phyloP scores from a whole-genome alignment of 78 protist genomes.

The Salpingoeca rosetta region DNA sequence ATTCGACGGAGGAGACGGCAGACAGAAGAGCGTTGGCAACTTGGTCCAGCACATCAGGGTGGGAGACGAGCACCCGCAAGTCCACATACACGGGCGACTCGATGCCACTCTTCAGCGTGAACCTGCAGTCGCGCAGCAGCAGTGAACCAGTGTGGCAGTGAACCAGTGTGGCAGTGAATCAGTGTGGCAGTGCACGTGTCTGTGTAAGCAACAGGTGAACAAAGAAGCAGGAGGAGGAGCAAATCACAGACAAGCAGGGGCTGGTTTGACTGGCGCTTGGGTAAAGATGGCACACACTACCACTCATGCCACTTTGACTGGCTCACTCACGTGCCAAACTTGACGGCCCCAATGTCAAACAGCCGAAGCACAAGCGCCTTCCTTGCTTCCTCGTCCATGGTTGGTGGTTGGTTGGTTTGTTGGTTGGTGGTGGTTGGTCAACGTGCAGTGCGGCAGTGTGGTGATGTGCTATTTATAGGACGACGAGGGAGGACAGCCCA shows the following conservation, averaged over 20 bases:
- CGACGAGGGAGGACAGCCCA: no score
- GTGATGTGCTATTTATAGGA: no score
- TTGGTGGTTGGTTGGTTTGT: no score
- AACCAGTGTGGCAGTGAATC: no score
- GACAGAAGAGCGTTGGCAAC: slow-evolving; percentile 41
- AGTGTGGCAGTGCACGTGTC: no score
- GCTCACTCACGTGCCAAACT: neutral
- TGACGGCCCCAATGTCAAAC: neutral
- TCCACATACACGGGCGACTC: slow-evolving; percentile 70
- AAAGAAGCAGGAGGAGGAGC: neutral
- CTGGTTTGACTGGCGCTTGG: neutral
- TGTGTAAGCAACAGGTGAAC: no score
- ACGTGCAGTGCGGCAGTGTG: no score
- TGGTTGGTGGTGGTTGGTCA: no score
- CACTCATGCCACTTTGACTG: no score
- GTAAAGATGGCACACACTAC: neutral
- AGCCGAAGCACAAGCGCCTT: neutral
- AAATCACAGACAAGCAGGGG: neutral
- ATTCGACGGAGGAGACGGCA: neutral
- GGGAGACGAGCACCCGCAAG: slow-evolving; percentile 53
- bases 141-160: no score
- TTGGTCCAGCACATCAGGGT: slow-evolving; percentile 38
- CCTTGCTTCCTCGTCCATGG: no score
- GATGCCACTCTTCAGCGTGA: slow-evolving; percentile 68
- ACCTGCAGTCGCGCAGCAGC: no score